Conservation (phyloP, 2,329 filamentous ascomycete genomes). For the Phaeophleospora eucalypticola region DNA sequence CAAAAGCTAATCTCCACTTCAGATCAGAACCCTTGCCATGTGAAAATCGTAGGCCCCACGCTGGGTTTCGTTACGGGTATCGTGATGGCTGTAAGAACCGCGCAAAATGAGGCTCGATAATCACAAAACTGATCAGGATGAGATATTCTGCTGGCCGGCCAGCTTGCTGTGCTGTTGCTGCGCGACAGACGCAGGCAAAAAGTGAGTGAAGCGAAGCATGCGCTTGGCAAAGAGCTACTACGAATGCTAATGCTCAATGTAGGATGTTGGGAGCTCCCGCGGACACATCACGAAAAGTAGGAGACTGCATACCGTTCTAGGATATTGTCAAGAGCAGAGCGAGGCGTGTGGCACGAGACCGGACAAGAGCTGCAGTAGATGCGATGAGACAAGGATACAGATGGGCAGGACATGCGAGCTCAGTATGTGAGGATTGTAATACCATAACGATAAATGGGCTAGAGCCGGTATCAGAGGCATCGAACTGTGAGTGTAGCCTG, state of each 20-base stretch:
- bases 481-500: too few relatives aligned
- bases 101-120: background rate
- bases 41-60: constrained; percentile 38
- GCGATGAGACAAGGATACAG: too few relatives aligned
- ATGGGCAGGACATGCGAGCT: too few relatives aligned
- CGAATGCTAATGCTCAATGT: background rate
- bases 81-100: constrained; percentile 28
- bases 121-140: background rate
- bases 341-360: too few relatives aligned
- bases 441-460: too few relatives aligned
- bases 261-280: constrained; percentile 31
- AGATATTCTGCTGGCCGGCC: constrained; percentile 37
- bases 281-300: constrained; percentile 29
- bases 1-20: background rate
- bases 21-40: constrained; percentile 37
- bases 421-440: too few relatives aligned
- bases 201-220: constrained; percentile 7
- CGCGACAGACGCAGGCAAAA: constrained; percentile 35
- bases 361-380: too few relatives aligned
- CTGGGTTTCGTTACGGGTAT: constrained; percentile 34
- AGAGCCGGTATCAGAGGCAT: too few relatives aligned
- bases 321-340: background rate
- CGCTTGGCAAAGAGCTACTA: background rate
- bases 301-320: constrained; percentile 34
- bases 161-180: constrained; percentile 37